Conservation (phyloP, 2,329 filamentous ascomycete species). For the Incumbomyces delicatus region DNA sequence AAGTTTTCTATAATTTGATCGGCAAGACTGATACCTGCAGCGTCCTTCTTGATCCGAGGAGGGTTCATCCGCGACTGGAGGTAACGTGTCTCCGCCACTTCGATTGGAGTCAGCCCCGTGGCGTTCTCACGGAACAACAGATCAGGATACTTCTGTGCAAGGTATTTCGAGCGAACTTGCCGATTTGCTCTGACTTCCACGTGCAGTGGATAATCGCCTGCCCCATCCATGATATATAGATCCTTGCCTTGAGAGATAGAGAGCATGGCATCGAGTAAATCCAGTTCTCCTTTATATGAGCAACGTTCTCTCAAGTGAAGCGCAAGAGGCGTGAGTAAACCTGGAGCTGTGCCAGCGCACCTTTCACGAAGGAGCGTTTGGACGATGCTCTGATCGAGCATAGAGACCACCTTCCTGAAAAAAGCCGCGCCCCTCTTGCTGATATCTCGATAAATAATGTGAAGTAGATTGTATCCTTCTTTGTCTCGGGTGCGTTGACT, state of each 20-base stretch:
- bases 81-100: constrained; percentile 51
- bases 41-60: constrained; percentile 1
- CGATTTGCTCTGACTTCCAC: constrained; percentile 23
- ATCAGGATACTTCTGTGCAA: constrained; percentile 48
- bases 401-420: constrained; percentile 51
- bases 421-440: constrained; percentile 25
- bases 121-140: constrained; percentile 64
- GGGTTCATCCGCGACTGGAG: constrained; percentile 20
- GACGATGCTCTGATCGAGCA: constrained; percentile 45
- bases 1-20: not conserved
- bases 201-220: constrained; percentile 37
- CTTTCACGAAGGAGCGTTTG: constrained; percentile 26
- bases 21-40: constrained; percentile 1
- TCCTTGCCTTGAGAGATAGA: constrained; percentile 47
- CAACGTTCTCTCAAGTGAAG: constrained; percentile 37
- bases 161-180: constrained; percentile 47
- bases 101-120: constrained; percentile 62
- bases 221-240: constrained; percentile 35
- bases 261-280: constrained; percentile 43
- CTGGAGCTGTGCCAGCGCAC: constrained; percentile 41
- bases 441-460: constrained; percentile 39
- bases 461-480: constrained; percentile 57
- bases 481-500: constrained; percentile 57
- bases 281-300: constrained; percentile 20
- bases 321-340: constrained; percentile 56